Percentiles rank a stretch among this genome's conserved stretches.
Evolutionary conservation across 768 basidiomycete genomes (phyloP).

Genomic region (Strobilomyces confusus): DNA sequence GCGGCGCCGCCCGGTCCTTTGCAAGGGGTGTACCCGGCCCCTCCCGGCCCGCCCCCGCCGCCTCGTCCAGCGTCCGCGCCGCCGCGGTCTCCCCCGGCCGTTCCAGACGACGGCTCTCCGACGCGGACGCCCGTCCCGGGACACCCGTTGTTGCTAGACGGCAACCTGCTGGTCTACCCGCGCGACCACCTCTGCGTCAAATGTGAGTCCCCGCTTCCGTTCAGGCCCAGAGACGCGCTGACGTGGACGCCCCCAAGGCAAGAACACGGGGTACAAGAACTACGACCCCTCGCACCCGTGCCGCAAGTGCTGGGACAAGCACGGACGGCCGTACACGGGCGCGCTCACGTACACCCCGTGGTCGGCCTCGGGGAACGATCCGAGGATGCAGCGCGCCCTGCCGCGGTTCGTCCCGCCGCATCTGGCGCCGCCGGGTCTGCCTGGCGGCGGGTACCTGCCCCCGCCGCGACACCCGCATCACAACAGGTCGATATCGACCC

Average conservation of each 20-base stretch:
- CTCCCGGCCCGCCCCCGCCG: not conserved
- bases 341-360: constrained; percentile 54
- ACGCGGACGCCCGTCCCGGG: constrained; percentile 62
- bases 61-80: constrained; percentile 16
- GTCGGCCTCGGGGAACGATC: constrained; percentile 18
- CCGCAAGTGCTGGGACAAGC: constrained; percentile 70
- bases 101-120: constrained; percentile 54
- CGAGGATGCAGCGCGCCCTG: constrained; percentile 29
- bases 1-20: constrained; percentile 11
- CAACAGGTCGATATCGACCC: constrained; percentile 22
- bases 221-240: not conserved
- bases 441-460: not conserved
- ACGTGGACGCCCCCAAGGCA: constrained; percentile 46
- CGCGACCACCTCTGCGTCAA: constrained; percentile 57
- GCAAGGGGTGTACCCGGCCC: not conserved
- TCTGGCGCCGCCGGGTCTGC: not conserved
- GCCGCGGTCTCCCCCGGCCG: constrained; percentile 4
- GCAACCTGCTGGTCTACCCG: constrained; percentile 68
- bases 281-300: constrained; percentile 66
- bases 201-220: constrained; percentile 41
- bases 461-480: constrained; percentile 12
- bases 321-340: constrained; percentile 56
- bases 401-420: constrained; percentile 25
- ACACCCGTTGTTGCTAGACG: constrained; percentile 59
- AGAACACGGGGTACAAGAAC: constrained; percentile 71